Evolutionary conservation across 1,284 basidiomycete genomes (phyloP).

Genomic region (Vanrija sp.): DNA sequence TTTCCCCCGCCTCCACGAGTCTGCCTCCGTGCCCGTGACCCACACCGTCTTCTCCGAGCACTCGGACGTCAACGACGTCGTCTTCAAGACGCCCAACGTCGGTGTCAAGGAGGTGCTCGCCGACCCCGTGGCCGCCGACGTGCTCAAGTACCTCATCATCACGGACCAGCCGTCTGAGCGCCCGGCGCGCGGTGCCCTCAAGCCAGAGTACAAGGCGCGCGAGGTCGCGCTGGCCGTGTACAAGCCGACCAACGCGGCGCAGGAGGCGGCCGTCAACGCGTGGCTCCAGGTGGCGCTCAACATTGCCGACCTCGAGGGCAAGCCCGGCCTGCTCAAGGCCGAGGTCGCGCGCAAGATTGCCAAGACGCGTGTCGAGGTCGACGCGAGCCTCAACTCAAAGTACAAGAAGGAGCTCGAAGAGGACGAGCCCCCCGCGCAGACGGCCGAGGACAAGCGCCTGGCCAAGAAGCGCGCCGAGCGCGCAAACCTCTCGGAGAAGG

Average conservation of each 20-base stretch:
- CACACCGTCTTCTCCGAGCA: slow-evolving; percentile 73
- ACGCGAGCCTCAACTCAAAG: slow-evolving; percentile 45
- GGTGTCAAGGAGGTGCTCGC: slow-evolving; percentile 60
- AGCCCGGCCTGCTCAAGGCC: slow-evolving; percentile 56
- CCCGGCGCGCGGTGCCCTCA: slow-evolving; percentile 55
- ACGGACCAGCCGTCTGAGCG: slow-evolving; percentile 75
- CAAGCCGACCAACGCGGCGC: slow-evolving; percentile 54
- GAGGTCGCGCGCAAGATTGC: slow-evolving; percentile 72
- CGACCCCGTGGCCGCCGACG: slow-evolving; percentile 54
- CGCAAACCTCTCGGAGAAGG: slow-evolving; percentile 67
- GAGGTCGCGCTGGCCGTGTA: slow-evolving; percentile 66
- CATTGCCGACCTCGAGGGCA: slow-evolving; percentile 64
- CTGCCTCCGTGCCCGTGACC: slow-evolving; percentile 29
- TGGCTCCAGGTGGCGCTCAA: slow-evolving; percentile 67
- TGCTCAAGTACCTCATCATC: slow-evolving; percentile 68
- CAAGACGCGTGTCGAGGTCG: slow-evolving; percentile 65
- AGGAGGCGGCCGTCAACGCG: slow-evolving; percentile 55
- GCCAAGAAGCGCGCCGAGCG: slow-evolving; percentile 67
- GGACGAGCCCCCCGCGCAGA: slow-evolving; percentile 59
- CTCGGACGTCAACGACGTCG: slow-evolving; percentile 69
- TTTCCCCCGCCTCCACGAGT: slow-evolving; percentile 42
- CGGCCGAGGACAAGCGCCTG: slow-evolving; percentile 58
- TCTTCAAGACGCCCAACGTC: slow-evolving; percentile 63
- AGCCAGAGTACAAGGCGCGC: slow-evolving; percentile 57
- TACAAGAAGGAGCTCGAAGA: slow-evolving; percentile 58